These are phyloP conservation scores for Solanum etuberosum DNA, from an alignment of 257 asterid species.

Conservation along the genomic window DNA sequence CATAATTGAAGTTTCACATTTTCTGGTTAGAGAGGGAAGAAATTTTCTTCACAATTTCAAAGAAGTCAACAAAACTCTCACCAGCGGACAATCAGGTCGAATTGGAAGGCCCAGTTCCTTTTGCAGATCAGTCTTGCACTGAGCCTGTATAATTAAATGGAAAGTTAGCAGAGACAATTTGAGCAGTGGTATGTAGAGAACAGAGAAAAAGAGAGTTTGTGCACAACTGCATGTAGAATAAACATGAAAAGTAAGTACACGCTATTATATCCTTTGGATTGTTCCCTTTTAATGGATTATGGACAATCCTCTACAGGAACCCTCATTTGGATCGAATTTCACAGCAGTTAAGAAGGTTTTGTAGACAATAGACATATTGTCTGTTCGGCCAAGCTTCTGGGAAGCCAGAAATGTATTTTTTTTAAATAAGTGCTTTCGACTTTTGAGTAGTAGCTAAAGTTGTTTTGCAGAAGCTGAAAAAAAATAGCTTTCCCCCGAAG, in stretches of 20 bases:
- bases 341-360: neutral
- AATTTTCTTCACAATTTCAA: neutral
- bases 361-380: neutral
- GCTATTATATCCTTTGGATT: neutral
- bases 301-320: neutral
- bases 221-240: neutral
- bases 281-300: neutral
- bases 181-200: neutral
- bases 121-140: slow-evolving; percentile 79
- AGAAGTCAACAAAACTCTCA: slow-evolving; percentile 15
- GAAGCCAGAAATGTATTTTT: neutral
- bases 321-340: neutral
- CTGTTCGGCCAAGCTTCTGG: neutral
- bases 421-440: neutral
- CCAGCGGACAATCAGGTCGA: slow-evolving; percentile 79
- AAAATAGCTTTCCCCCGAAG: neutral
- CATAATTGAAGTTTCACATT: neutral
- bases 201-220: neutral
- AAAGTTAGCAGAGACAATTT: neutral
- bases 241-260: neutral
- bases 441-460: neutral
- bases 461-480: neutral
- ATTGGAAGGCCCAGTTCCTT: slow-evolving; percentile 86
- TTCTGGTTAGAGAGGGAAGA: neutral
- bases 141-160: slow-evolving; percentile 26